A percentile compares a stretch with the other conserved stretches of the same genome.
Conservation (phyloP, 1,284 basidiomycete genomes). For the Testicularia cyperi region DNA sequence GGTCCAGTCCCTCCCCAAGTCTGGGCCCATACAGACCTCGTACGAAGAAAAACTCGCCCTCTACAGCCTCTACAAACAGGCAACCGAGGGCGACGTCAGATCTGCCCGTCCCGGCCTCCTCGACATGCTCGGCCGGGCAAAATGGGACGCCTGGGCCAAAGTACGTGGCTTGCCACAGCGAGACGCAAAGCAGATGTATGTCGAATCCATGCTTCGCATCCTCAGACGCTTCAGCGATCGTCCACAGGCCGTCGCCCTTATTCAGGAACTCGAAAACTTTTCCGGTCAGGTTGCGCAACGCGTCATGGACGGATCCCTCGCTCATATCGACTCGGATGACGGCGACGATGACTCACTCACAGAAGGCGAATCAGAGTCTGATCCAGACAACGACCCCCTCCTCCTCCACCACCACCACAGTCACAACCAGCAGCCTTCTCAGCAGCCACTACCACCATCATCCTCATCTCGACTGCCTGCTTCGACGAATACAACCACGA, state of each 20-base stretch:
- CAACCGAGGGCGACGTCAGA: slow-evolving; percentile 82
- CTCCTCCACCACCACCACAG: too few species aligned
- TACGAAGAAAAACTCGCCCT: slow-evolving; percentile 95
- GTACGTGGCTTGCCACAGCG: slow-evolving; percentile 75
- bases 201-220: slow-evolving; percentile 81
- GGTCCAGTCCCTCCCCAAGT: slow-evolving; percentile 83
- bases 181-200: slow-evolving; percentile 87
- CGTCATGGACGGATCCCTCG: slow-evolving; percentile 62
- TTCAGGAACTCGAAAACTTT: slow-evolving; percentile 80
- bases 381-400: too few species aligned
- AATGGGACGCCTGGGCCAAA: slow-evolving; percentile 96
- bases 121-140: slow-evolving; percentile 89
- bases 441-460: too few species aligned
- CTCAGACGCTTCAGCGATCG: slow-evolving; percentile 79
- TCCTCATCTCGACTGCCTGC: too few species aligned
- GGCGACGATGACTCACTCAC: slow-evolving; percentile 26
- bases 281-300: slow-evolving; percentile 71
- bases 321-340: slow-evolving; percentile 29
- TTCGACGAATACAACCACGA: too few species aligned
- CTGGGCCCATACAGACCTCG: slow-evolving; percentile 90
- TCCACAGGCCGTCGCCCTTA: slow-evolving; percentile 73
- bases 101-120: slow-evolving; percentile 79
- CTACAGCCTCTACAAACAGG: slow-evolving; percentile 68
- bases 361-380: too few species aligned
- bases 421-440: too few species aligned